Evolutionary conservation across 2,329 filamentous ascomycete species (phyloP).

Genomic region (Ophiostoma populinum): DNA sequence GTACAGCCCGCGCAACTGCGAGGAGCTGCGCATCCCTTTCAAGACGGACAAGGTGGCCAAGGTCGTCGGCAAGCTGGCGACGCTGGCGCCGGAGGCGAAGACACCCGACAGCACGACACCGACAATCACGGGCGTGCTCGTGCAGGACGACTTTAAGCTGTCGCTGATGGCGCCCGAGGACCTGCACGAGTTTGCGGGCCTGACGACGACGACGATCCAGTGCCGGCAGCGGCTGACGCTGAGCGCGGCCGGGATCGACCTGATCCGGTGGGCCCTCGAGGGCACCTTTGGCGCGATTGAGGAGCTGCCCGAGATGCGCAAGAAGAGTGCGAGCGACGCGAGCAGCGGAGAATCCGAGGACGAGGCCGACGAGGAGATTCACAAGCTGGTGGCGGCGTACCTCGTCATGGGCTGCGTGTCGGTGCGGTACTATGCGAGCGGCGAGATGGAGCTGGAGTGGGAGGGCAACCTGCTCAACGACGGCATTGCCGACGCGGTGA

Average conservation of each 20-base stretch:
- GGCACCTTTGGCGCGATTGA: constrained; percentile 84
- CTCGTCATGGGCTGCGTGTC: constrained; percentile 81
- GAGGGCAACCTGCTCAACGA: constrained; percentile 97
- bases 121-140: constrained; percentile 75
- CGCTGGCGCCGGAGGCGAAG: constrained; percentile 48
- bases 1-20: constrained; percentile 84
- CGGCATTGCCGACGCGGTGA: constrained; percentile 90
- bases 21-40: constrained; percentile 89
- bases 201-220: constrained; percentile 84
- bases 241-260: constrained; percentile 71
- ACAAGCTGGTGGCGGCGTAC: constrained; percentile 43
- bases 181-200: constrained; percentile 85
- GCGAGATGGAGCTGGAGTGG: constrained; percentile 86
- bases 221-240: constrained; percentile 85
- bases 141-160: constrained; percentile 96
- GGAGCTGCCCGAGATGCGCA: constrained; percentile 38
- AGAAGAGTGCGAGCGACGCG: too few relatives aligned
- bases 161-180: constrained; percentile 95
- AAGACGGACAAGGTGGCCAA: constrained; percentile 89
- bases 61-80: constrained; percentile 83
- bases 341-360: constrained; percentile 12
- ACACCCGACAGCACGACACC: constrained; percentile 15
- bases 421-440: constrained; percentile 58
- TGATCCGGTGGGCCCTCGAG: constrained; percentile 87
- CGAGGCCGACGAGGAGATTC: constrained; percentile 41